Base-by-base conservation (phyloP, 2,329 filamentous ascomycete species). In the Ophiostoma pallidulum region DNA sequence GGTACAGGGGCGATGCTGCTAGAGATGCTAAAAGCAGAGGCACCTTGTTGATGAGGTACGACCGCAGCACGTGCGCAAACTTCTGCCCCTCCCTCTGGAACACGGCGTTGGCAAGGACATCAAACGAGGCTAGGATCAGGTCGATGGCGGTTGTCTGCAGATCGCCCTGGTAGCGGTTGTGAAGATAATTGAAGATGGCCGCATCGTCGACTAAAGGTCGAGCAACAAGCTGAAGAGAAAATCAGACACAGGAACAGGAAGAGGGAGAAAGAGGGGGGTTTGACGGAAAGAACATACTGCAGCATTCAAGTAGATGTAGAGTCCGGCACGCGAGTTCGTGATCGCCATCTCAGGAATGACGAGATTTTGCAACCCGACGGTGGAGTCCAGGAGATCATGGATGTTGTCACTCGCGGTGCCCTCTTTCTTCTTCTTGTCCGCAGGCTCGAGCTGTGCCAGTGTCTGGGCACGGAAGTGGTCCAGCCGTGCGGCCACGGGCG, bases 241-340 rank as follows among this genome's bases (percentile, higher is more conserved):
- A n/a, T n/a, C n/a, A n/a, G n/a, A n/a, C n/a, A n/a, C n/a, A n/a
- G n/a, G n/a, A n/a, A n/a, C n/a, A n/a, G n/a, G n/a, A n/a, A n/a
- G n/a, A n/a, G n/a, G n/a, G n/a, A n/a, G n/a, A n/a, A n/a, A n/a
- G n/a, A n/a, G n/a, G n/a, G n/a, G n/a, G n/a, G n/a, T n/a, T n/a
- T n/a, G n/a, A n/a, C n/a, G n/a, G n/a, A n/a, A n/a, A n/a, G n/a
- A 61, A 45, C 78, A 55, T 69, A 92, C 85, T 61, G 85, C 75
- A 47, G 88, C 80, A 60, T 89, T 92, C 8, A 96, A 69, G 61
- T 91, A 92, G 7, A 94, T 73, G 60, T 92, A 95, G 47, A 95
- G 71, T 5, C 86, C 89, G 44, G 86, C 85, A 62, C 88, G 77
- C 4, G 88, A 86, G 55, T 86, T 88, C 41, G 82, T 71, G 26